Base-by-base conservation (phyloP, 1,139 yeast species). In the Sugiyamaella japonica region DNA sequence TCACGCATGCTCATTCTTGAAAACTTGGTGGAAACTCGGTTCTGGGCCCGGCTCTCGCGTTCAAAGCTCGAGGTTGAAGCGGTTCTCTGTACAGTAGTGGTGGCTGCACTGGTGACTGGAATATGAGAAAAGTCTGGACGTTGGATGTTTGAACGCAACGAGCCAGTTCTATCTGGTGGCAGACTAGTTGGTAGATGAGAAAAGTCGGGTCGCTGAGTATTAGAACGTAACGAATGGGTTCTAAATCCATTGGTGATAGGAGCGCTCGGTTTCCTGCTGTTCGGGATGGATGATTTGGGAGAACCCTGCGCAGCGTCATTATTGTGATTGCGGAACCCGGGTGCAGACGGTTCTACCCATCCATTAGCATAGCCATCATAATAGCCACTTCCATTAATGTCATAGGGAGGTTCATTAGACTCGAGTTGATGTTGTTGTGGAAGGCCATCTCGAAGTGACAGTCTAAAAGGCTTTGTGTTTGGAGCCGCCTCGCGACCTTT, bases 401-500 rank as follows among this genome's bases (percentile, higher is more conserved):
- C 38, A 41, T 39, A 17, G 1, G 29, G 31, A 2, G n/a, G n/a
- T 9, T 47, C 37, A 15, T 13, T 20, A 29, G 36, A 34, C n/a
- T 37, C 38, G 1, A 12, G 16, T 5, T 7, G n/a, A 12, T 45
- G 47, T 29, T 38, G 42, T 15, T 52, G 39, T 25, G 54, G 20
- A 13, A 47, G 46, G 20, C 52, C 57, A n/a, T 54, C 50, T 16
- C 61, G 54, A 40, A 59, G 46, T 1, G 61, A 57, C n/a, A 56
- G 20, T 36, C 51, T 54, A 40, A 57, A 53, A 17, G 50, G 39
- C 17, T 44, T 49, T 3, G 38, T 29, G 17, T 48, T 49, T 13
- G 56, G 41, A 3, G 55, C 47, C 10, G 56, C 41, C 8, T 48
- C 51, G 29, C 39, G 39, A 13, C 28, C 52, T 10, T 63, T 60